phyloP scores from a whole-genome alignment of 805 yeast species.

The Yarrowia sp. region DNA sequence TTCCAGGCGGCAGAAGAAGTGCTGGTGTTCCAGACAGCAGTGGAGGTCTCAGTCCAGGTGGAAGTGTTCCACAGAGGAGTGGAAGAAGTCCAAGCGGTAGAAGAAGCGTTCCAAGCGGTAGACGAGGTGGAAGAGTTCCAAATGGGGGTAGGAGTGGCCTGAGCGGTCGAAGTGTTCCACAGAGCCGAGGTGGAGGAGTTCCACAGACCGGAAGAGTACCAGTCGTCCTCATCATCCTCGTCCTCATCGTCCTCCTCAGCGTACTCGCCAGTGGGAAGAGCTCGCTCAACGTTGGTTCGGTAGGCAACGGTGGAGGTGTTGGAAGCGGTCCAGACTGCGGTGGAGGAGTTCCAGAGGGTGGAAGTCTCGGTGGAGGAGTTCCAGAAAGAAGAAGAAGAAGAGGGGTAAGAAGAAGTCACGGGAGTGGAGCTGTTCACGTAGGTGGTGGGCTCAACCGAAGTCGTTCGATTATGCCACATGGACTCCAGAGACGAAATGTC shows the following conservation, averaged over 20 bases:
- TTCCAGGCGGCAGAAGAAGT: not conserved
- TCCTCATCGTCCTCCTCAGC: not conserved
- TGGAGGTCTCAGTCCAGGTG: conserved; percentile 2
- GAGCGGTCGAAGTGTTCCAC: conserved; percentile 5
- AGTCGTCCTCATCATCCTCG: not conserved
- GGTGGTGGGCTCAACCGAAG: conserved; percentile 8
- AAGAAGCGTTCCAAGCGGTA: conserved; percentile 1
- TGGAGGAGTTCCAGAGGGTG: conserved; percentile 21
- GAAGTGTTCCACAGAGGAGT: conserved; percentile 10
- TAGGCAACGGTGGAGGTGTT: conserved; percentile 18
- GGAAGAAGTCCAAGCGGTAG: not conserved
- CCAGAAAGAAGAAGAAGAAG: not conserved
- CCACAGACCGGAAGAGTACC: not conserved
- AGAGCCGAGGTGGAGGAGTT: not conserved
- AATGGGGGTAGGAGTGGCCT: not conserved
- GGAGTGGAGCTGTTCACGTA: conserved; percentile 10
- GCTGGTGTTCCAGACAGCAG: not conserved
- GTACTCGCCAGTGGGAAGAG: conserved; percentile 8
- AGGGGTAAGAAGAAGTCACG: not conserved
- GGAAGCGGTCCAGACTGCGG: conserved; percentile 29
- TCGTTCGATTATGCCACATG: not conserved
- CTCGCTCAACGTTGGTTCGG: conserved; percentile 16
- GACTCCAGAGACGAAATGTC: conserved; percentile 18
- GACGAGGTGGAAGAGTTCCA: conserved; percentile 3
- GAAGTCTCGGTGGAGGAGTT: conserved; percentile 7